phyloP scores from a whole-genome alignment of 1,284 basidiomycete genomes.

The Cutaneotrichosporon mucoides region DNA sequence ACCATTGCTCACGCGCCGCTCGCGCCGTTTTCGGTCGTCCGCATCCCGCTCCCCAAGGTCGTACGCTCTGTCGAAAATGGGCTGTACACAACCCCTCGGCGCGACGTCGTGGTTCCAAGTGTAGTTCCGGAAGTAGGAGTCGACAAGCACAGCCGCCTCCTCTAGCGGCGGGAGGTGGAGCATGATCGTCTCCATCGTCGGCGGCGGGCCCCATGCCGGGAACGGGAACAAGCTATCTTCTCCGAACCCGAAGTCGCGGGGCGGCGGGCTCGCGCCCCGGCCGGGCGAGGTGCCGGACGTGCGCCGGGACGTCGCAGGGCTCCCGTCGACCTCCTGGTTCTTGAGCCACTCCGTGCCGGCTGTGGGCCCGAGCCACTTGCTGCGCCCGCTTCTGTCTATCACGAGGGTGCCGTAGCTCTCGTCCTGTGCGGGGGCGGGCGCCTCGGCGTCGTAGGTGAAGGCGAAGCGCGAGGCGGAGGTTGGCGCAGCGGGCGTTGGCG shows the following conservation, averaged over 20 bases:
- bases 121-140: conserved; percentile 33
- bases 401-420: conserved; percentile 37
- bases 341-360: conserved; percentile 41
- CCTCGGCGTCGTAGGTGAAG: neutral
- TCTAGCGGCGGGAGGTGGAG: conserved; percentile 27
- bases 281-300: neutral
- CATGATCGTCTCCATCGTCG: conserved; percentile 17
- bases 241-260: conserved; percentile 4
- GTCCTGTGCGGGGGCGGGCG: conserved; percentile 10
- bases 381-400: conserved; percentile 29
- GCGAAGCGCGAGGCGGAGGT: neutral
- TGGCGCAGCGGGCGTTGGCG: neutral
- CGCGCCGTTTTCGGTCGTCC: too few species aligned
- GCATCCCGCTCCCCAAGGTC: neutral
- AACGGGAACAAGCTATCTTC: conserved; percentile 15
- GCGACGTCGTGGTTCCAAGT: conserved; percentile 36
- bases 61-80: conserved; percentile 28
- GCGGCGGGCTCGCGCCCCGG: neutral
- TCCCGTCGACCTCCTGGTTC: conserved; percentile 15
- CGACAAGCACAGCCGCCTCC: conserved; percentile 30
- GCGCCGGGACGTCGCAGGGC: too few species aligned
- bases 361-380: conserved; percentile 35
- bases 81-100: conserved; percentile 26
- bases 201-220: conserved; percentile 11
- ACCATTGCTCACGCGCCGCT: too few species aligned